A percentile compares a stretch with the other conserved stretches of the same genome.
These are phyloP conservation scores for Diaporthe caulivora DNA, from an alignment of 2,329 filamentous ascomycete genomes.

Conservation along the genomic window DNA sequence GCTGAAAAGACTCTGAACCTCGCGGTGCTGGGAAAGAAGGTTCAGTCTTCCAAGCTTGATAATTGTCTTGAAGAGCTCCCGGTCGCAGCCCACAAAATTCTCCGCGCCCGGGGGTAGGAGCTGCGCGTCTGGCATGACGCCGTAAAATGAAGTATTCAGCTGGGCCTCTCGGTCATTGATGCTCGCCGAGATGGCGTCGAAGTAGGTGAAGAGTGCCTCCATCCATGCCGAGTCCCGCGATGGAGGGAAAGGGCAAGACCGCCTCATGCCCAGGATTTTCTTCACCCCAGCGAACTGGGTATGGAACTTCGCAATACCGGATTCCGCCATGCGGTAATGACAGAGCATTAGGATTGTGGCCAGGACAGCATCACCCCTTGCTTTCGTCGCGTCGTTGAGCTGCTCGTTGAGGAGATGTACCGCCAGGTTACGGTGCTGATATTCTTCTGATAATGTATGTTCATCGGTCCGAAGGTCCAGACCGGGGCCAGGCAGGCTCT, in stretches of 20 bases:
- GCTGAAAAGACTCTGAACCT: constrained; percentile 57
- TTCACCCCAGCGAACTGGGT: constrained; percentile 94
- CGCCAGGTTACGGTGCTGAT: constrained; percentile 83
- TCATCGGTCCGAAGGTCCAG: constrained; percentile 67
- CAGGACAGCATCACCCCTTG: constrained; percentile 86
- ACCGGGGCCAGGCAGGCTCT: constrained; percentile 54
- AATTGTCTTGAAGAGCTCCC: constrained; percentile 87
- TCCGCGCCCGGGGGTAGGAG: constrained; percentile 75
- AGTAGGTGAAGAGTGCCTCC: constrained; percentile 92
- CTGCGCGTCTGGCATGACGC: constrained; percentile 59
- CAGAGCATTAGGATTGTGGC: constrained; percentile 90
- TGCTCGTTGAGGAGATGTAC: constrained; percentile 87
- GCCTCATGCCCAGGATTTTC: constrained; percentile 85
- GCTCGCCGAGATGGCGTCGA: constrained; percentile 91
- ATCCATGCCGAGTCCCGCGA: constrained; percentile 87
- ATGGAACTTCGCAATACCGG: constrained; percentile 91
- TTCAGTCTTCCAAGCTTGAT: constrained; percentile 87
- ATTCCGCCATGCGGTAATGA: constrained; percentile 94
- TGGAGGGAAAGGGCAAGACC: constrained; percentile 62
- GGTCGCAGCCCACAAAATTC: constrained; percentile 89
- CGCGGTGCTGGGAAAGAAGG: constrained; percentile 79
- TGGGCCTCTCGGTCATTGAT: constrained; percentile 94
- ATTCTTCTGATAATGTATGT: constrained; percentile 80
- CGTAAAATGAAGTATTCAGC: constrained; percentile 77
- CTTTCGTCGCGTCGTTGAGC: constrained; percentile 79